Conservation (phyloP, 805 yeast species). For the Metschnikowia colocasiae region DNA sequence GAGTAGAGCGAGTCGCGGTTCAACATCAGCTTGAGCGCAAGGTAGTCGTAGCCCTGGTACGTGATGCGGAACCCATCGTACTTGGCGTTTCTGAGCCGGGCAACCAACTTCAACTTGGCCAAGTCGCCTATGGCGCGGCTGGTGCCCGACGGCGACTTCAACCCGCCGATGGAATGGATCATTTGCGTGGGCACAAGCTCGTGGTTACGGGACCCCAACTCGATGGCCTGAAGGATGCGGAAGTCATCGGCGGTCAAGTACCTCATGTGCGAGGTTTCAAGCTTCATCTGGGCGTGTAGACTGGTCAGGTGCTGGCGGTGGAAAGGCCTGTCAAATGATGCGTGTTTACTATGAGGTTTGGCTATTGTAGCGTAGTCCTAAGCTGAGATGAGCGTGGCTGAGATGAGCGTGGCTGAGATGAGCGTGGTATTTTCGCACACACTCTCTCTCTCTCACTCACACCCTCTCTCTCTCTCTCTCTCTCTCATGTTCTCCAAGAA, state of each 20-base stretch:
- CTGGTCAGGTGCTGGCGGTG: no score
- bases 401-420: background rate
- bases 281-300: conserved; percentile 55
- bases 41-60: conserved; percentile 85
- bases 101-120: conserved; percentile 78
- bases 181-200: conserved; percentile 89
- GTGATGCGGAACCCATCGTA: conserved; percentile 93
- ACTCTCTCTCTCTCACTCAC: background rate
- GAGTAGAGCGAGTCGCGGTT: conserved; percentile 70
- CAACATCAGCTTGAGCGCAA: conserved; percentile 82
- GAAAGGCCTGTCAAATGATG: no score
- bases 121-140: conserved; percentile 76
- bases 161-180: conserved; percentile 75
- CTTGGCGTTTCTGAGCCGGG: conserved; percentile 80
- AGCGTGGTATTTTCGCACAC: background rate
- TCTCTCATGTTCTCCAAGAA: conserved; percentile 14
- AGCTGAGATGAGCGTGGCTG: no score
- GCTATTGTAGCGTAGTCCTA: no score
- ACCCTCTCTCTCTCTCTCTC: background rate
- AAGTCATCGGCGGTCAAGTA: conserved; percentile 89
- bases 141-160: conserved; percentile 72
- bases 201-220: conserved; percentile 87
- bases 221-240: conserved; percentile 83
- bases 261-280: conserved; percentile 91
- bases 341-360: no score